Evolutionary conservation across 345 rosid species (phyloP), one percentile per base, ranked within the genome.

Genomic region (Geranium brycei): DNA sequence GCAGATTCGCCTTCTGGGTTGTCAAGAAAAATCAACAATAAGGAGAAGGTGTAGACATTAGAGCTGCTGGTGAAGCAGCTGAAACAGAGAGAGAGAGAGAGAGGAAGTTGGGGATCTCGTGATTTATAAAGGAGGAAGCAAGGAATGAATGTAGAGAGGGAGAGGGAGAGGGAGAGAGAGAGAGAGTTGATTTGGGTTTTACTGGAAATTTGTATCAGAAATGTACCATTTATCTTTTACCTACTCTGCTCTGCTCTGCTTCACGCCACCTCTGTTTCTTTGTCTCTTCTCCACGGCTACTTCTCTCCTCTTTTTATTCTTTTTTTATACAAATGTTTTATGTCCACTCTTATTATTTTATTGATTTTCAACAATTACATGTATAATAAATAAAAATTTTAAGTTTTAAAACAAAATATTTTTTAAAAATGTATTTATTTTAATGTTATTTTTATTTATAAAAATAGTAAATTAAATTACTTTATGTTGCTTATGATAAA

Each of bases 31-130:
- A 62, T 61, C n/a, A n/a, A 41, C 3, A 32, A 47, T 30, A 23
- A 68, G 30, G 11, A 47, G 53, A 11, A 47, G 14, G 0, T 8
- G 53, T 6, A 11, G 13, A 47, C 53, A 47, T 47, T 47, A 47
- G 53, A 47, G 14, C 53, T 11, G 14, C 15, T 11, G 53, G 53
- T 13, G 15, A 8, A 47, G 53, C 53, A 47, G 14, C 53, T 47
- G 53, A 47, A 47, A 47, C 13, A 31, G 4, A 31, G 18, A 53
- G 67, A 41, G 58, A 59, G 66, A 38, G 60, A 63, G 41, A 41
- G 32, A 62, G 59, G 69, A 4, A 19, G 76, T 67, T 69, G 75
- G 82, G 83, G 91, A 81, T 85, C 86, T 83, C 79, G 73, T 76
- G 83, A 75, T 64, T 65, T 63, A 67, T 23, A 67, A 58, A 78